These are phyloP conservation scores for Pythium utonaiense DNA, from an alignment of 352 stramenopile genomes.

Conservation along the genomic window DNA sequence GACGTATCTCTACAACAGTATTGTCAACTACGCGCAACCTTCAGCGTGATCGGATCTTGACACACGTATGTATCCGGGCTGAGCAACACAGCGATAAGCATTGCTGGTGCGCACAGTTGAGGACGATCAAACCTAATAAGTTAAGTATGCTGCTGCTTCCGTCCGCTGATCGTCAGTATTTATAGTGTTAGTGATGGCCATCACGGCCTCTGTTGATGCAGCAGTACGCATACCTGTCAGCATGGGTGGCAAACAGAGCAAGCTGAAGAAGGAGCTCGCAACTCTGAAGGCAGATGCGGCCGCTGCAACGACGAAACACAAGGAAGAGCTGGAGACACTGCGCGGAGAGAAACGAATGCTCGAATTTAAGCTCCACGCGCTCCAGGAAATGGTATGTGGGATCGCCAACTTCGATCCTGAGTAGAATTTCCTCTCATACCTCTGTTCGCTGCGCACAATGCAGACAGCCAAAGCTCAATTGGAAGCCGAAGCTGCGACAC, in stretches of 20 bases:
- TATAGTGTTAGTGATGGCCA: neutral
- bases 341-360: constrained; percentile 52
- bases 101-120: neutral
- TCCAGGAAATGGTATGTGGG: constrained; percentile 44
- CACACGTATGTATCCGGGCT: neutral
- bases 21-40: constrained; percentile 34
- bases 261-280: constrained; percentile 58
- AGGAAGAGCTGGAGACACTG: constrained; percentile 37
- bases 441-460: neutral
- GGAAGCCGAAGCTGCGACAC: constrained; percentile 42
- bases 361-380: constrained; percentile 47
- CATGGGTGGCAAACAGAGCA: constrained; percentile 57
- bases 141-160: neutral
- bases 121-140: neutral
- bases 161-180: neutral
- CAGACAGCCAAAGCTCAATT: constrained; percentile 49
- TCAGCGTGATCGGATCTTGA: neutral
- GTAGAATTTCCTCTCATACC: neutral
- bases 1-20: constrained; percentile 53
- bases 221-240: neutral
- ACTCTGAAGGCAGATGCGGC: constrained; percentile 37
- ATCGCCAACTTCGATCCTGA: no score
- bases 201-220: neutral
- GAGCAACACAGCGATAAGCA: neutral
- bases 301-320: constrained; percentile 28